Base-by-base conservation (phyloP, 2,329 filamentous ascomycete genomes). In the Hypomyces rosellus region DNA sequence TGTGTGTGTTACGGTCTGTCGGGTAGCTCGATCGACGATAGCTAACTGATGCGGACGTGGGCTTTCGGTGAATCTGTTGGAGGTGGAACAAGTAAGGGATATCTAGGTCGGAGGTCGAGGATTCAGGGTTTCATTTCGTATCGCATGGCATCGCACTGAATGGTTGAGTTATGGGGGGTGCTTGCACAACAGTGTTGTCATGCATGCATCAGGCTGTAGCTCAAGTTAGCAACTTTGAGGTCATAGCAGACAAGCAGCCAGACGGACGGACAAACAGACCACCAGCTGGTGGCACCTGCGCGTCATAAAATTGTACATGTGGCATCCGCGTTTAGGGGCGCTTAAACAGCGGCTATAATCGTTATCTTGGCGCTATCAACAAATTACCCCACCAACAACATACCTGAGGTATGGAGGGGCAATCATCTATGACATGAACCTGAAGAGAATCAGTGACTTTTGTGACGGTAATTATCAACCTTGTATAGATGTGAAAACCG, bases 211-310 rank as follows among this genome's bases (percentile, higher is more conserved):
- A 34, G 16, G 36, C 9, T 25, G 22, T 42, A 42, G 39, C 39
- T 36, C 44, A 13, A 37, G 44, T 34, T 46, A 33, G n/a, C 44
- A 16, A 52, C 45, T 36, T 53, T 41, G 34, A 45, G 46, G 47
- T 48, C 50, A 46, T 44, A 15, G 14, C 25, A 42, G 14, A 20
- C 20, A 20, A 5, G 20, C 20, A 20, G 20, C 3, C 3, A 20
- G 20, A 20, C 20, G 5, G 20, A 20, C 20, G 3, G 20, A n/a
- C n/a, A n/a, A n/a, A n/a, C n/a, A n/a, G 14, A 11, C 33, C n/a
- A 38, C 40, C 22, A 34, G 22, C n/a, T 45, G 30, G 6, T 45
- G 43, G n/a, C 43, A 34, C 43, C 22, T 15, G 16, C 40, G 14
- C 40, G 18, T 14, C 20, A 18, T 30, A 30, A 33, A 18, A 22